Base-by-base conservation (phyloP, 352 stramenopile genomes). In the Thraustochytrium sp. region DNA sequence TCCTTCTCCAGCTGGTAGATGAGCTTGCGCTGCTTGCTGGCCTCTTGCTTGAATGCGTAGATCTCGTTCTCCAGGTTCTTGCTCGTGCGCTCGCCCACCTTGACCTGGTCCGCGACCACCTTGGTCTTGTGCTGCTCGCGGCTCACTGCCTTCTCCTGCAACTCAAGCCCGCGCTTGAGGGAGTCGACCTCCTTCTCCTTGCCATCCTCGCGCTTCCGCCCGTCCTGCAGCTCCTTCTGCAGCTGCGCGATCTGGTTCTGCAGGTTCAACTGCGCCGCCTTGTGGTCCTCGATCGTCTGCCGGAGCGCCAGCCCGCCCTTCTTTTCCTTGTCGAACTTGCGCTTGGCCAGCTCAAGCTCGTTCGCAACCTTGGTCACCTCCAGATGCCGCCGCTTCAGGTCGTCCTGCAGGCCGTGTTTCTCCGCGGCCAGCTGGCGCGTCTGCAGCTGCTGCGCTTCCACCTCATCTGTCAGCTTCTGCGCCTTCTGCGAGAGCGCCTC, bases 1-100 rank as follows among this genome's bases (percentile, higher is more conserved):
- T 88, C 65, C n/a, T 64, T 49, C 63, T 89, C 62, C 3, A 87
- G 88, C 82, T 93, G 94, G 31, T 92, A 92, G 36, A 97, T 91
- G 36, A 92, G 91, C 74, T 98, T 94, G 46, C 96, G 95, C 40
- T 96, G 92, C 83, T 96, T 94, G 75, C 87, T 82, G 92, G 74
- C 89, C 21, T 94, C 89, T 38, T 92, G 90, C 54, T 94, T 91
- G 13, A 62, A 85, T 40, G 93, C 89, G 37, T 90, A 92, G 31
- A 88, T 87, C 0, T 86, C 87, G 31, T 74, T 86, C 91, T 93
- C 9, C 37, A 62, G 48, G 38, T 88, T 88, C 62, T 86, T 75
- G 53, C 74, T 87, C 34, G 59, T 44, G 53, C 68, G 44, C 68
- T 88, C 85, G 42, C 87, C 86, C 87, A 83, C 44, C 86, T 89